A percentile compares a stretch with the other conserved stretches of the same genome.
phyloP scores from a whole-genome alignment of 331 rosid genomes.

The Erythrophleum ivorense region DNA sequence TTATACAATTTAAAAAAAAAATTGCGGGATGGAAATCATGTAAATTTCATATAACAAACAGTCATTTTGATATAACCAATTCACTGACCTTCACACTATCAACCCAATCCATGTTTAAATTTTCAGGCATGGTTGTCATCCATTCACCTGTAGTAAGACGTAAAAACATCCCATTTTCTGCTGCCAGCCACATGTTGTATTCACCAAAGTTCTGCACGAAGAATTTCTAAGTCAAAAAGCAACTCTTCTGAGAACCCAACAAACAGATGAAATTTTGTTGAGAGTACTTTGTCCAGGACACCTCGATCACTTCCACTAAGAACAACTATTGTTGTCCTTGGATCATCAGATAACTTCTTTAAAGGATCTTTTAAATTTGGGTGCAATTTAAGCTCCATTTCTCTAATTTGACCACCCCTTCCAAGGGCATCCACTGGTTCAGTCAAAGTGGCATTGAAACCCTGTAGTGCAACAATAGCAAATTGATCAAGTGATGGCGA shows the following conservation, averaged over 20 bases:
- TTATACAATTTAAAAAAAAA: slow-evolving; percentile 6
- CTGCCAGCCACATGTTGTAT: slow-evolving; percentile 94
- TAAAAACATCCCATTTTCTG: slow-evolving; percentile 94
- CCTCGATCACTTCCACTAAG: slow-evolving; percentile 86
- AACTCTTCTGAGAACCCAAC: slow-evolving; percentile 36
- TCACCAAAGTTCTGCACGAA: slow-evolving; percentile 79
- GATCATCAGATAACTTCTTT: slow-evolving; percentile 76
- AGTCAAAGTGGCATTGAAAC: slow-evolving; percentile 90
- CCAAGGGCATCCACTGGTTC: slow-evolving; percentile 87
- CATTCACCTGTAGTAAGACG: slow-evolving; percentile 82
- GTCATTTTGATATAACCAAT: slow-evolving; percentile 21
- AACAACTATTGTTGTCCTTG: slow-evolving; percentile 84
- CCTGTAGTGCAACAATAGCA: slow-evolving; percentile 56
- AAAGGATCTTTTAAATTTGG: slow-evolving; percentile 79
- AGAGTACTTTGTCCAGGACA: slow-evolving; percentile 77
- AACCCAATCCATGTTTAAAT: slow-evolving; percentile 91
- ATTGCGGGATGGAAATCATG: slow-evolving; percentile 18
- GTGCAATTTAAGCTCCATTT: slow-evolving; percentile 83
- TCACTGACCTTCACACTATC: slow-evolving; percentile 80
- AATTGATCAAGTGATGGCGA: slow-evolving; percentile 10
- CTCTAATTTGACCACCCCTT: slow-evolving; percentile 85
- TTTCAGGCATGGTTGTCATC: slow-evolving; percentile 99
- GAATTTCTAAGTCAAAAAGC: slow-evolving; percentile 49
- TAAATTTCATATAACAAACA: slow-evolving; percentile 23
- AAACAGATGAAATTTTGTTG: slow-evolving; percentile 34